Evolutionary conservation across 2,329 filamentous ascomycete species (phyloP).

Genomic region (Fragosphaeria purpurea): DNA sequence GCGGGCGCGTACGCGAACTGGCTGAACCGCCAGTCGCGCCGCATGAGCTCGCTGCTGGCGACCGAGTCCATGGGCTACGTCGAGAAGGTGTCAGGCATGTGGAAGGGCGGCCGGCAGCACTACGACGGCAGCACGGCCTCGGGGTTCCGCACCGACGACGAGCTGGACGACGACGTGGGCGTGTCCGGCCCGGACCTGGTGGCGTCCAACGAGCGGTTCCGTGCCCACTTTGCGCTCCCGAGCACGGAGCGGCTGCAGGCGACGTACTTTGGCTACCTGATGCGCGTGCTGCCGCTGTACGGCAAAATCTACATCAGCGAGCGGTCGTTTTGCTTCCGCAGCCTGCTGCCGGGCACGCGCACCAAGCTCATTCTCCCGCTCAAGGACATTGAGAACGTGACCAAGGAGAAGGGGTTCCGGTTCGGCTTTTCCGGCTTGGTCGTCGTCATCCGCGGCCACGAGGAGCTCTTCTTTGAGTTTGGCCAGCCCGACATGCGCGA

Average conservation of each 20-base stretch:
- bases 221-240: conserved; percentile 83
- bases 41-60: conserved; percentile 72
- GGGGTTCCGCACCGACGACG: conserved; percentile 42
- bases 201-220: conserved; percentile 70
- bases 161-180: conserved; percentile 32
- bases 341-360: conserved; percentile 74
- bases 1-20: conserved; percentile 77
- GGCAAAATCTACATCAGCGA: conserved; percentile 95
- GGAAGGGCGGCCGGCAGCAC: conserved; percentile 82
- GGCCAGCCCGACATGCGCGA: conserved; percentile 66
- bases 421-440: conserved; percentile 86
- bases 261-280: conserved; percentile 86
- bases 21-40: conserved; percentile 65
- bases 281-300: conserved; percentile 81
- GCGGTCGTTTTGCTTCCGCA: conserved; percentile 83
- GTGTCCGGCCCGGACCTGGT: conserved; percentile 51
- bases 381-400: conserved; percentile 82
- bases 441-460: conserved; percentile 84
- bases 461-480: conserved; percentile 96
- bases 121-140: conserved; percentile 53
- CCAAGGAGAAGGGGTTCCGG: conserved; percentile 90
- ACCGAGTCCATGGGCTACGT: conserved; percentile 94
- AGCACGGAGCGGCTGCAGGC: conserved; percentile 73
- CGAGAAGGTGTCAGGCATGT: conserved; percentile 95
- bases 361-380: conserved; percentile 89